These are phyloP conservation scores for Flaveria sonorensis DNA, from an alignment of 129 eudicot species.

Conservation along the genomic window DNA sequence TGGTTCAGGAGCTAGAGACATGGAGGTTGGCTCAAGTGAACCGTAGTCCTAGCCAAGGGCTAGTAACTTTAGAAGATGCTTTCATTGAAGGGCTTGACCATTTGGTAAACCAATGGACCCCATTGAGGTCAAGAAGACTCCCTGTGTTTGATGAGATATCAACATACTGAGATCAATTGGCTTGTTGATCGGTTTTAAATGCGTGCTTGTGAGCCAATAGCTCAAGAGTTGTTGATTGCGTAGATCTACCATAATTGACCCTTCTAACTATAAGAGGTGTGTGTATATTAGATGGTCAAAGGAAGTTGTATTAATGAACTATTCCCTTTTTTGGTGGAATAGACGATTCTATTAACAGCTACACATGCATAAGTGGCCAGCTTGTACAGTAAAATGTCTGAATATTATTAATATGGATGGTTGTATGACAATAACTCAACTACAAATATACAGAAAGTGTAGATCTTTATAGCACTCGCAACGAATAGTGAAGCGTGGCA, in stretches of 20 bases:
- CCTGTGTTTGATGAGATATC: conserved; percentile 77
- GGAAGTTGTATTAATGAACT: background rate
- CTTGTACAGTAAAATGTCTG: background rate
- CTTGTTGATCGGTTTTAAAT: conserved; percentile 54
- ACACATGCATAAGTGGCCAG: background rate
- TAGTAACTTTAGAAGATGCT: conserved; percentile 49
- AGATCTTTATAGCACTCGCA: background rate
- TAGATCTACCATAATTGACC: conserved; percentile 19
- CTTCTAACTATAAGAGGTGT: conserved; percentile 7
- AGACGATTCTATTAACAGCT: background rate
- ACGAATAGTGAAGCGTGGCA: background rate
- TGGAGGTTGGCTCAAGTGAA: conserved; percentile 31
- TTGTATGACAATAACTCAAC: background rate
- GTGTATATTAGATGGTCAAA: background rate
- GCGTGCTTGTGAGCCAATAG: conserved; percentile 17
- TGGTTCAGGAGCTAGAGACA: conserved; percentile 59
- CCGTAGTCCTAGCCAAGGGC: conserved; percentile 24
- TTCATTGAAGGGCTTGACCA: conserved; percentile 64
- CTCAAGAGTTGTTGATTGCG: conserved; percentile 20
- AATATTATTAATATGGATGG: background rate
- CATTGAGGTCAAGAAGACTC: conserved; percentile 60
- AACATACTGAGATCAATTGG: conserved; percentile 68
- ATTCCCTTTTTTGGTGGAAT: background rate
- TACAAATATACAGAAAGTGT: no score
- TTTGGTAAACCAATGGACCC: conserved; percentile 56